These are phyloP conservation scores for Athelia sp. DNA, from an alignment of 1,284 basidiomycete genomes.

Conservation along the genomic window DNA sequence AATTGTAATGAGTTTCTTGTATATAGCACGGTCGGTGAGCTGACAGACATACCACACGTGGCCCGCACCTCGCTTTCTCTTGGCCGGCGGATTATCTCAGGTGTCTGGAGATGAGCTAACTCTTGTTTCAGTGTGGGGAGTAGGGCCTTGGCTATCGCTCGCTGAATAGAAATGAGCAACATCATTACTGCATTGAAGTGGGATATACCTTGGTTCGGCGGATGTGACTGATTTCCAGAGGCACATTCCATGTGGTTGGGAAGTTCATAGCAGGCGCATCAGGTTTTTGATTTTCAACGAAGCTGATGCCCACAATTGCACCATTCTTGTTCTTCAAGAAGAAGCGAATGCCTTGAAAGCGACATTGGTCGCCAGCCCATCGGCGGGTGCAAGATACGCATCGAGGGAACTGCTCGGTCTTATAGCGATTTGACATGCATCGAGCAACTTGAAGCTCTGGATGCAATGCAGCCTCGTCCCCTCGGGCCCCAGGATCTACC, in stretches of 20 bases:
- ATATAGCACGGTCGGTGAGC: slow-evolving; percentile 5
- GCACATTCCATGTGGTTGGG: slow-evolving; percentile 62
- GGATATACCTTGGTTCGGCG: slow-evolving; percentile 51
- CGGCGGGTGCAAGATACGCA: slow-evolving; percentile 78
- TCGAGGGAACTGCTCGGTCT: slow-evolving; percentile 62
- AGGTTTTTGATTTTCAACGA: slow-evolving; percentile 55
- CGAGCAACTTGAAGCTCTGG: slow-evolving; percentile 69
- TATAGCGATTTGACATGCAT: slow-evolving; percentile 77
- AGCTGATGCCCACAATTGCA: slow-evolving; percentile 60
- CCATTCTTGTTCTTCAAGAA: slow-evolving; percentile 58
- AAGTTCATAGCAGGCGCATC: slow-evolving; percentile 60
- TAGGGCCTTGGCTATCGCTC: slow-evolving; percentile 65
- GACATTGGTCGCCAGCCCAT: slow-evolving; percentile 79
- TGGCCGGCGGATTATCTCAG: slow-evolving; percentile 63
- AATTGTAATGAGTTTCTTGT: slow-evolving; percentile 6
- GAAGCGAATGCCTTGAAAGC: slow-evolving; percentile 73
- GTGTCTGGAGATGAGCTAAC: slow-evolving; percentile 57
- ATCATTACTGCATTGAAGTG: not conserved
- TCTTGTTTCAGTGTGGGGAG: slow-evolving; percentile 68
- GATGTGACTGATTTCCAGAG: slow-evolving; percentile 43
- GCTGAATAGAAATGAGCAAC: slow-evolving; percentile 28
- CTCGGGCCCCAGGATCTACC: slow-evolving; percentile 11
- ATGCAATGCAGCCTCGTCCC: slow-evolving; percentile 26
- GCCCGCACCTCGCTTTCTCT: slow-evolving; percentile 76
- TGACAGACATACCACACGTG: slow-evolving; percentile 75